Base-by-base conservation (phyloP, 164 flowering plant genomes). In the Platanus orientalis region DNA sequence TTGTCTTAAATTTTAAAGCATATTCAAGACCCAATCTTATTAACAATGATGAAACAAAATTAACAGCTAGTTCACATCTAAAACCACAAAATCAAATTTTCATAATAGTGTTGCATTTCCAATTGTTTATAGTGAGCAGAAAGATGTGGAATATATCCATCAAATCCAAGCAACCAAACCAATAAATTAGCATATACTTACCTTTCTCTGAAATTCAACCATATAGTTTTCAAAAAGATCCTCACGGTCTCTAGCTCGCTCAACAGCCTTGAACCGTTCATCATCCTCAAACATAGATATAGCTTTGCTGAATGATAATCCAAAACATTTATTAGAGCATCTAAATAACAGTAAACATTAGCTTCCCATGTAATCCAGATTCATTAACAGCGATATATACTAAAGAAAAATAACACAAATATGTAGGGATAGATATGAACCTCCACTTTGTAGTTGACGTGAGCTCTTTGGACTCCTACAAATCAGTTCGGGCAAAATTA, bases 251-350 rank as follows among this genome's bases (percentile, higher is more conserved):
- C 92, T 82, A 20, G 74, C 58, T 57, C 93, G 81, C 69, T 92
- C 97, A 68, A 92, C 87, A 72, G 97, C 97, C 68, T 76, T 86
- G 66, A 90, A 95, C 29, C 99, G 86, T 62, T 90, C 98, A 85
- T 92, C 98, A 68, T 84, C 80, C 75, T 92, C 97, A 74, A 95
- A 92, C 79, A 92, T 72, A 66, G 70, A 67, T 28, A 82, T 60
- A 71, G 91, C 96, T 81, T 93, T 91, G 73, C 97, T 93, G 86
- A 24, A 57, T 24, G 10, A 21, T 44, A 6, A 32, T 23, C 20
- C 34, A 70, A 66, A 66, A 55, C 7, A 9, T 6, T 20, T 25
- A 55, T 61, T 57, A 52, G 48, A 54, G 63, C 20, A 36, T 52
- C 25, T 1, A 40, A 26, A 12, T 27, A 9, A 16, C 19, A 44